Conservation (phyloP, 768 basidiomycete species). For the Suillus placidus region DNA sequence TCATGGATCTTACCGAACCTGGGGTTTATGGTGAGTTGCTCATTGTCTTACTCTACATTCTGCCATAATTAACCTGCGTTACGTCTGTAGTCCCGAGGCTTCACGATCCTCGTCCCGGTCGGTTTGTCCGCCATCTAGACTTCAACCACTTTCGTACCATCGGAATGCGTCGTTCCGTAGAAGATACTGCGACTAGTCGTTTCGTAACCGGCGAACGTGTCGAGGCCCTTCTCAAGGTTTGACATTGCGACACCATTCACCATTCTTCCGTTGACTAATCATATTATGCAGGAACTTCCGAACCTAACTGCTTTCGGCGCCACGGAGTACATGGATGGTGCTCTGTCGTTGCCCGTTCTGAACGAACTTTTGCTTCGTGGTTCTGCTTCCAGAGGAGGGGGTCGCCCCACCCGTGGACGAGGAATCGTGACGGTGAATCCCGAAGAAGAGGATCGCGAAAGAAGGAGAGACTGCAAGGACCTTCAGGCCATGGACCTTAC, state of each 20-base stretch:
- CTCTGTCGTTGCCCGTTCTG: constrained; percentile 81
- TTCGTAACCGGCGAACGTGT: constrained; percentile 93
- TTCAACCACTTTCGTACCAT: constrained; percentile 98
- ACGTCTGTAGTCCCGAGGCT: constrained; percentile 59
- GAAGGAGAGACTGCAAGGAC: constrained; percentile 72
- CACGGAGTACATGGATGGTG: constrained; percentile 98
- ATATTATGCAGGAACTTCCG: constrained; percentile 71
- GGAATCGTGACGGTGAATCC: constrained; percentile 51
- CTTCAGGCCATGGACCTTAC: constrained; percentile 92
- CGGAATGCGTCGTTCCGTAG: constrained; percentile 91
- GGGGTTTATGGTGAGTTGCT: constrained; percentile 68
- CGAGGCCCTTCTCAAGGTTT: constrained; percentile 73
- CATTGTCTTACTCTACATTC: constrained; percentile 9
- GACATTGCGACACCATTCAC: constrained; percentile 20
- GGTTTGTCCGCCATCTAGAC: constrained; percentile 84
- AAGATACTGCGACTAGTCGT: constrained; percentile 84
- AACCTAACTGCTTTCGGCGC: constrained; percentile 89
- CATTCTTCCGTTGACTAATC: constrained; percentile 10
- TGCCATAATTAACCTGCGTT: constrained; percentile 11
- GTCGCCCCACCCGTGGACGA: constrained; percentile 70
- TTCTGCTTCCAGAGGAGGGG: constrained; percentile 64
- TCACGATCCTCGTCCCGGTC: constrained; percentile 72
- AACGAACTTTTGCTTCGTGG: constrained; percentile 92
- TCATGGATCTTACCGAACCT: constrained; percentile 62
- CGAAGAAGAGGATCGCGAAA: constrained; percentile 78